A percentile compares a stretch with the other conserved stretches of the same genome.
Evolutionary conservation across 1,284 basidiomycete genomes (phyloP).

Genomic region (Malassezia globosa): DNA sequence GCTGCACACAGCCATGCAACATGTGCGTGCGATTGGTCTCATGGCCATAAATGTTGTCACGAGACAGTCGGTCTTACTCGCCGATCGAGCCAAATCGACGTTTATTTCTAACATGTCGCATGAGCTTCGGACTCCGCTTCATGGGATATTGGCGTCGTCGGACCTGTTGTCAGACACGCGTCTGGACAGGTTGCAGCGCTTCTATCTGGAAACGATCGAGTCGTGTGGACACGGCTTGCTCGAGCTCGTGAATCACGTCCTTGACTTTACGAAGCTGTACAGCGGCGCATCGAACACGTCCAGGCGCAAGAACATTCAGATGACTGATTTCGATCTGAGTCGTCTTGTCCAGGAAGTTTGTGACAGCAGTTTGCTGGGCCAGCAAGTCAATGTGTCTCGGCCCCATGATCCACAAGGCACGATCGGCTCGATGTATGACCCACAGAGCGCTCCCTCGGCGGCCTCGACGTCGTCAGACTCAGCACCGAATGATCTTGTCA

Average conservation of each 20-base stretch:
- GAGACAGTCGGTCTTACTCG: slow-evolving; percentile 80
- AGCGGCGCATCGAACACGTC: slow-evolving; percentile 49
- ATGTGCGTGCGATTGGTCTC: slow-evolving; percentile 74
- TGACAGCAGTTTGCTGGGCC: slow-evolving; percentile 88
- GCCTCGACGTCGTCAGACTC: background rate
- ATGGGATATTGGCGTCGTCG: slow-evolving; percentile 68
- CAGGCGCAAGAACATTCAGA: slow-evolving; percentile 6
- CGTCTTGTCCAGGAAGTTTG: slow-evolving; percentile 87
- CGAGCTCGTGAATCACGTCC: slow-evolving; percentile 75
- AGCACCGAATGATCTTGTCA: slow-evolving; percentile 24
- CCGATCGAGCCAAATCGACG: slow-evolving; percentile 75
- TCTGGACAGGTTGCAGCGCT: slow-evolving; percentile 67
- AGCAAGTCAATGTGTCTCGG: slow-evolving; percentile 54
- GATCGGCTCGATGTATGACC: slow-evolving; percentile 4
- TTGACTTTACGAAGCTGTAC: slow-evolving; percentile 90
- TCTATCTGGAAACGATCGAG: slow-evolving; percentile 65
- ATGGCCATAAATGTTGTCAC: slow-evolving; percentile 87
- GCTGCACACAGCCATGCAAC: slow-evolving; percentile 70
- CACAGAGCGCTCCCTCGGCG: background rate
- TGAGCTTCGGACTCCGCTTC: slow-evolving; percentile 53
- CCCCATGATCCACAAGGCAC: background rate
- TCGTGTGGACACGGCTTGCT: slow-evolving; percentile 50
- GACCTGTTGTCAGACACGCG: slow-evolving; percentile 73
- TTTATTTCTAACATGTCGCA: slow-evolving; percentile 92
- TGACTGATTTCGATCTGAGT: slow-evolving; percentile 56